A percentile compares a stretch with the other conserved stretches of the same genome.
Conservation (phyloP, 768 basidiomycete species). For the Macrolepiota albuminosa region DNA sequence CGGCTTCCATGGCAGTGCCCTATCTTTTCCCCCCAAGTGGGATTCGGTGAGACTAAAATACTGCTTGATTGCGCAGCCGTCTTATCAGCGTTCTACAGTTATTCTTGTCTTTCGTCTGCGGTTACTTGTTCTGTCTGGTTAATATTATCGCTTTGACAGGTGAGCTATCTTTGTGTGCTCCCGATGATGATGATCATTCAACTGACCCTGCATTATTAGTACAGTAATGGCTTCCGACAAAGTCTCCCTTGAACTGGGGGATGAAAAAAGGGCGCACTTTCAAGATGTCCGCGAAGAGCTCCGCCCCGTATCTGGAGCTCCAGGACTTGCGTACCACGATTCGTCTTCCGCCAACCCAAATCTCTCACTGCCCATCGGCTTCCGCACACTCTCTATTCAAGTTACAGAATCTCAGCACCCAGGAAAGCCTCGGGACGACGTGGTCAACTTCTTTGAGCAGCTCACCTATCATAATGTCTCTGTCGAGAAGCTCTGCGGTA, state of each 20-base stretch:
- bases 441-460: conserved; percentile 14
- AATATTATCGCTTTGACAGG: neutral
- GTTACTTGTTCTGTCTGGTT: neutral
- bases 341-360: neutral
- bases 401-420: conserved; percentile 13
- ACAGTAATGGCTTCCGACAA: neutral
- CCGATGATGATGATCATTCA: neutral
- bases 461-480: conserved; percentile 11
- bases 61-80: neutral
- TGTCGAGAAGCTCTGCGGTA: conserved; percentile 10
- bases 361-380: conserved; percentile 15
- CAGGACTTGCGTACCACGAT: conserved; percentile 3
- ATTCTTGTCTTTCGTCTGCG: neutral
- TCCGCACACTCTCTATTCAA: conserved; percentile 18
- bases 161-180: neutral
- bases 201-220: neutral
- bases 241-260: neutral
- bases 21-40: neutral
- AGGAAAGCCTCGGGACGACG: conserved; percentile 6
- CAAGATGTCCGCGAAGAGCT: conserved; percentile 2
- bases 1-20: neutral
- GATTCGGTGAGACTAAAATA: neutral
- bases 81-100: neutral
- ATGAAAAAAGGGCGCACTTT: neutral
- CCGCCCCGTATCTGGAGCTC: neutral